Percentiles rank a stretch among this genome's conserved stretches.
phyloP scores from a whole-genome alignment of 2,329 filamentous ascomycete species.

The Exophiala oligosperma region DNA sequence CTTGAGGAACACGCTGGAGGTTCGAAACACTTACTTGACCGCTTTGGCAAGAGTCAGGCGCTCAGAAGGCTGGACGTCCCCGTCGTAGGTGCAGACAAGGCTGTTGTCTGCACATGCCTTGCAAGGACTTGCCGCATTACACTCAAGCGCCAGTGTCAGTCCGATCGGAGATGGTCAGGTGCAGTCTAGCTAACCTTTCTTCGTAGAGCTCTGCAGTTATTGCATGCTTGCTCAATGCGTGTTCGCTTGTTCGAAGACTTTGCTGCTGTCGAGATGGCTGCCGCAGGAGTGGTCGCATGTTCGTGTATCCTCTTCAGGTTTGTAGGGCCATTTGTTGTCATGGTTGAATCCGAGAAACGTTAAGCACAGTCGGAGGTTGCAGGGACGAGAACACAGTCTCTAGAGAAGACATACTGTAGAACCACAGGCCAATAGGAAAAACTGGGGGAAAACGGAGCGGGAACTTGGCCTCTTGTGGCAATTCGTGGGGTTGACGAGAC shows the following conservation, averaged over 20 bases:
- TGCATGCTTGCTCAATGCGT: constrained; percentile 8
- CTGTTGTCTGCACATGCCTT: constrained; percentile 3
- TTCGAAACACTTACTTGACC: constrained; percentile 3
- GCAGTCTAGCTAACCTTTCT: constrained; percentile 1
- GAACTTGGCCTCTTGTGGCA: no score
- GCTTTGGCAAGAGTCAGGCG: constrained; percentile 14
- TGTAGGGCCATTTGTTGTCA: no score
- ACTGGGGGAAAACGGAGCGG: no score
- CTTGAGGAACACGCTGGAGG: not conserved
- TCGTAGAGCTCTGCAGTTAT: constrained; percentile 6
- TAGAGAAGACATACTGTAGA: no score
- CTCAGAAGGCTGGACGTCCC: constrained; percentile 4
- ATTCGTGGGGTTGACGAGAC: no score
- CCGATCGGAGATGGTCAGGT: not conserved
- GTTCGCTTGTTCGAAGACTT: constrained; percentile 2
- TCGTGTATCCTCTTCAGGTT: no score
- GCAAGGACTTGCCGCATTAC: constrained; percentile 1
- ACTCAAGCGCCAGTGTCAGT: no score
- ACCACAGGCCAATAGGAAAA: no score
- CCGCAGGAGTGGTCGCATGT: no score
- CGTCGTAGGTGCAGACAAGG: constrained; percentile 12
- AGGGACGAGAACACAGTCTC: no score
- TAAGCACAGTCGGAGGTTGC: no score
- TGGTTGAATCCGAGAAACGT: no score
- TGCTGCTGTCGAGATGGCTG: not conserved